Base-by-base conservation (phyloP, 2,329 filamentous ascomycete species). In the Colletotrichum graminicola region DNA sequence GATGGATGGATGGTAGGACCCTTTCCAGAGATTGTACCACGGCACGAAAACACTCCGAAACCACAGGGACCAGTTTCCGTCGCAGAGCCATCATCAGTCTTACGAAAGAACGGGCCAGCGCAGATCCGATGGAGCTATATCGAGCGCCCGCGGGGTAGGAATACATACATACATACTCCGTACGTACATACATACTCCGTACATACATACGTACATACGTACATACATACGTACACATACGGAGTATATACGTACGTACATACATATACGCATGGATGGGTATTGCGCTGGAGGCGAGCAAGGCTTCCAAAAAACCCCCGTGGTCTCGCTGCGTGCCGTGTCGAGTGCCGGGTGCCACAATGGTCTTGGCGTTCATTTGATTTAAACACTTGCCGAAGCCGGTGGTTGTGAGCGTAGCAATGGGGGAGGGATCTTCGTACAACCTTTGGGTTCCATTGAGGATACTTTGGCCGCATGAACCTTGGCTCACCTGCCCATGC, bases 381-480 rank as follows among this genome's bases (percentile, higher is more conserved):
- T 18, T 41, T 18, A 16, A 41, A 41, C 4, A 21, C 43, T 66
- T 69, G 62, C 62, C 55, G 67, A 65, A 65, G 61, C 45, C 36
- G 23, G 36, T 10, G 29, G 29, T 39, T 59, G 45, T 45, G 11
- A 55, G 21, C 7, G 51, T 54, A 56, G 54, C 12, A 49, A 11
- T 26, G 43, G 32, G 16, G 7, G 21, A n/a, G 59, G 63, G 62
- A 45, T 32, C 18, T 29, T 67, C 34, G 32, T n/a, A 7, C 43
- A n/a, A 36, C 34, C 41, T 62, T 43, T 34, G n/a, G 63, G 63
- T 70, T 60, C 63, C 67, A 51, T 66, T 23, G 36, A 49, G 43
- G 41, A 45, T 49, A 54, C 66, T 18, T 49, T 51, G 39, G 60
- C 51, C n/a, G 51, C 66, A 23, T 43, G 11, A 45, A 49, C 60